Evolutionary conservation across 78 protist species (phyloP).

Genomic region (Neovahlkampfia damariscottae): DNA sequence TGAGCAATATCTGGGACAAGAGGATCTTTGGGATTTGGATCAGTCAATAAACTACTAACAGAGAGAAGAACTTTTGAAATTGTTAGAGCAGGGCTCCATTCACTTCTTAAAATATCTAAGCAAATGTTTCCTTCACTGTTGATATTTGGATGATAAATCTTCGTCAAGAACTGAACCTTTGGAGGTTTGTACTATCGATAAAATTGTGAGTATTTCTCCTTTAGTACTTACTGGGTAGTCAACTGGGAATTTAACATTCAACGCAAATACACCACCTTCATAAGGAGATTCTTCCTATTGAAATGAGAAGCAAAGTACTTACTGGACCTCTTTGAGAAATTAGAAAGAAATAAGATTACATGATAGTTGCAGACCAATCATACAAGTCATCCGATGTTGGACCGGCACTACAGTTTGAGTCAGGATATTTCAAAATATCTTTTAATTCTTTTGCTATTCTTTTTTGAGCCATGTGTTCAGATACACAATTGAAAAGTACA

Average conservation of each 20-base stretch:
- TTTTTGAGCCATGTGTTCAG: constrained; percentile 13
- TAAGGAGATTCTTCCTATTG: constrained; percentile 72
- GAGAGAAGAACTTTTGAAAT: constrained; percentile 78
- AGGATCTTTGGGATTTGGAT: constrained; percentile 93
- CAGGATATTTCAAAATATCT: constrained; percentile 84
- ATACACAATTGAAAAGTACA: too few relatives aligned
- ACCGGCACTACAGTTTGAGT: constrained; percentile 84
- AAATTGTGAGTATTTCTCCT: too few relatives aligned
- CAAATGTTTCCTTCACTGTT: constrained; percentile 91
- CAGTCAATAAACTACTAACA: constrained; percentile 72
- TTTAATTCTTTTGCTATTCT: constrained; percentile 60
- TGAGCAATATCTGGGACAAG: constrained; percentile 84
- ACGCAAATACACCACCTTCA: constrained; percentile 70
- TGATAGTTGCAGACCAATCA: constrained; percentile 88
- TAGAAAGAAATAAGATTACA: constrained; percentile 52
- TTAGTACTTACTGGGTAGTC: too few relatives aligned
- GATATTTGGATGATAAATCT: constrained; percentile 92
- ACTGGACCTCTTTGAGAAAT: too few relatives aligned
- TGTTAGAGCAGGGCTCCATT: constrained; percentile 95
- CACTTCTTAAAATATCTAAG: constrained; percentile 85
- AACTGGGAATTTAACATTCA: constrained; percentile 77
- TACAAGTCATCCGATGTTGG: constrained; percentile 79
- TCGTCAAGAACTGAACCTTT: constrained; percentile 74
- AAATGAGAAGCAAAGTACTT: too few relatives aligned
- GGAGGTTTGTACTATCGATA: constrained; percentile 97